These are phyloP conservation scores for Trichoderma simmonsii DNA, from an alignment of 2,329 filamentous ascomycete species.

Conservation along the genomic window DNA sequence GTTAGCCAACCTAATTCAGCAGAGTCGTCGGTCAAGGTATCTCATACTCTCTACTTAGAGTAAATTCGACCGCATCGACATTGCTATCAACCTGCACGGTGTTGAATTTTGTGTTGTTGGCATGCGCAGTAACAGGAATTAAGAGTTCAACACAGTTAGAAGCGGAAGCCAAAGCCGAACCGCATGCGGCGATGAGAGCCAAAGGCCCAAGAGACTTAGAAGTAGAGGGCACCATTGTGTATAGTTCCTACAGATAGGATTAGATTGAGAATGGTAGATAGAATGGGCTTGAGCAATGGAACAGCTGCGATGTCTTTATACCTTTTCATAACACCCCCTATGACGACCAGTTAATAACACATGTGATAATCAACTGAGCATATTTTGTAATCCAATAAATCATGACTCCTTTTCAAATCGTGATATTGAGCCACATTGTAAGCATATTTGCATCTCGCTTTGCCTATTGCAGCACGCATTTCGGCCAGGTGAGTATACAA, in stretches of 20 bases:
- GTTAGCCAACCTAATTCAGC: neutral
- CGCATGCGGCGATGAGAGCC: neutral
- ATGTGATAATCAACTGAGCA: neutral
- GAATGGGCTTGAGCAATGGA: neutral
- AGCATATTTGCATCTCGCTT: neutral
- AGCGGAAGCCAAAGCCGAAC: neutral
- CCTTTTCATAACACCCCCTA: too few species aligned
- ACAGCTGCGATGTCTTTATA: neutral
- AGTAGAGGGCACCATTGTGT: neutral
- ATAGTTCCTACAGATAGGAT: neutral
- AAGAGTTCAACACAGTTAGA: neutral
- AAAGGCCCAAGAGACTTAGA: neutral
- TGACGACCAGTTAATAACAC: too few species aligned
- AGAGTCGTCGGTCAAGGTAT: fast-evolving
- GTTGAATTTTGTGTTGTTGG: neutral
- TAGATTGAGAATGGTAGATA: neutral
- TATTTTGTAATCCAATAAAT: neutral
- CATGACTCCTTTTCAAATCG: neutral
- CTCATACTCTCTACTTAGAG: neutral
- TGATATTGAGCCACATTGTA: neutral
- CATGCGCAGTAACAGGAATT: neutral
- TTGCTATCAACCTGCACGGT: neutral
- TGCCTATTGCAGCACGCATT: neutral
- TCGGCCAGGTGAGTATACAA: neutral
- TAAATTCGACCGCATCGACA: neutral